Percentiles rank a stretch among this genome's conserved stretches.
Evolutionary conservation across 805 yeast species (phyloP).

Genomic region (Myxozyma sirexii): DNA sequence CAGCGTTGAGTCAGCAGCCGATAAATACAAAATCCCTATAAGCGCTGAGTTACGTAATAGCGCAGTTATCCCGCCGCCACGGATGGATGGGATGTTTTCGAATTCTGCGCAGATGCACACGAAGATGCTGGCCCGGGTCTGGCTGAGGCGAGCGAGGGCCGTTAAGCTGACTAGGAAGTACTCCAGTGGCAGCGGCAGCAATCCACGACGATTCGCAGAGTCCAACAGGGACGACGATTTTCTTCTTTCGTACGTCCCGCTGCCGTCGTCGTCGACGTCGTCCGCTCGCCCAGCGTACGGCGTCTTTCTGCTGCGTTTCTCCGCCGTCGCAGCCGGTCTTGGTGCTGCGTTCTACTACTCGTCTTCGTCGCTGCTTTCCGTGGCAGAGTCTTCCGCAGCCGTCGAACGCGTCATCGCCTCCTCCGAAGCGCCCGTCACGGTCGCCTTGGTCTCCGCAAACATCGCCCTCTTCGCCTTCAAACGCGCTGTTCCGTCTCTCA

Average conservation of each 20-base stretch:
- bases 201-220: neutral
- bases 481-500: slow-evolving; percentile 12
- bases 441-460: slow-evolving; percentile 12
- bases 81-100: no score
- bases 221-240: neutral
- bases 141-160: no score
- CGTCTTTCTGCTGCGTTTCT: slow-evolving; percentile 14
- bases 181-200: no score
- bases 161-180: no score
- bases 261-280: no score
- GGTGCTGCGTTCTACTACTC: slow-evolving; percentile 8
- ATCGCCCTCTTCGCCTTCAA: slow-evolving; percentile 21
- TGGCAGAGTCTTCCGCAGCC: neutral
- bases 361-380: neutral
- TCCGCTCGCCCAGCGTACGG: slow-evolving; percentile 2
- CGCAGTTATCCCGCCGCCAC: no score
- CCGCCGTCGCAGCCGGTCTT: slow-evolving; percentile 9
- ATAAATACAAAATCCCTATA: no score
- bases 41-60: no score
- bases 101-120: no score
- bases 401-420: neutral
- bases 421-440: slow-evolving; percentile 24
- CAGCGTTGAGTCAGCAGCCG: neutral
- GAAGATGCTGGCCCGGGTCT: no score
- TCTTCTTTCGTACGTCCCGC: neutral